Conservation (phyloP, 208 protist species). For the Angomonas deanei region DNA sequence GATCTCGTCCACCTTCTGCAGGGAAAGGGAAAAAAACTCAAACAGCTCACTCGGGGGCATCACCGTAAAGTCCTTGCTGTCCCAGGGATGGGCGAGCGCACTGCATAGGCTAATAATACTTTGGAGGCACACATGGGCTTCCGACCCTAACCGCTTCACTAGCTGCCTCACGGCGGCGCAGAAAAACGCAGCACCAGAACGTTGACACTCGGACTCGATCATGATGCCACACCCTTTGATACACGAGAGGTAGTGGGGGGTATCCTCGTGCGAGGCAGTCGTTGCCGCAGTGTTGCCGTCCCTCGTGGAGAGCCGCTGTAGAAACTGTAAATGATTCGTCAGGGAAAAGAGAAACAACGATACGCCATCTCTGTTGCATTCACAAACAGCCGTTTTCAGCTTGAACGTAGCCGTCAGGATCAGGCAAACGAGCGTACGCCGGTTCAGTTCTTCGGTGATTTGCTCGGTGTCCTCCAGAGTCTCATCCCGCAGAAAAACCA, state of each 20-base stretch:
- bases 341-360: background rate
- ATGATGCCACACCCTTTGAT: background rate
- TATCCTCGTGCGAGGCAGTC: too few species aligned
- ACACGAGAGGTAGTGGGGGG: background rate
- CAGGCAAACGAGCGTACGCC: background rate
- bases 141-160: background rate
- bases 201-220: background rate
- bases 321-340: background rate
- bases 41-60: constrained; percentile 72
- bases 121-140: background rate
- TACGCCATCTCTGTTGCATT: background rate
- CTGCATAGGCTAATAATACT: background rate
- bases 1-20: constrained; percentile 23
- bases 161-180: background rate
- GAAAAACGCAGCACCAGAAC: background rate
- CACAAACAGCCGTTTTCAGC: background rate
- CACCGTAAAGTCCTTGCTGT: constrained; percentile 80
- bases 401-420: background rate
- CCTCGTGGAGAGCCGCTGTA: background rate
- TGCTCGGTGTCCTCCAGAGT: background rate
- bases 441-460: background rate
- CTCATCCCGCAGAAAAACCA: background rate
- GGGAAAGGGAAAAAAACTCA: constrained; percentile 45
- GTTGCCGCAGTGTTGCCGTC: too few species aligned
- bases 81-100: constrained; percentile 49